A percentile compares a stretch with the other conserved stretches of the same genome.
Evolutionary conservation across 148 eudicot species (phyloP).

Genomic region (Oxyria digyna): DNA sequence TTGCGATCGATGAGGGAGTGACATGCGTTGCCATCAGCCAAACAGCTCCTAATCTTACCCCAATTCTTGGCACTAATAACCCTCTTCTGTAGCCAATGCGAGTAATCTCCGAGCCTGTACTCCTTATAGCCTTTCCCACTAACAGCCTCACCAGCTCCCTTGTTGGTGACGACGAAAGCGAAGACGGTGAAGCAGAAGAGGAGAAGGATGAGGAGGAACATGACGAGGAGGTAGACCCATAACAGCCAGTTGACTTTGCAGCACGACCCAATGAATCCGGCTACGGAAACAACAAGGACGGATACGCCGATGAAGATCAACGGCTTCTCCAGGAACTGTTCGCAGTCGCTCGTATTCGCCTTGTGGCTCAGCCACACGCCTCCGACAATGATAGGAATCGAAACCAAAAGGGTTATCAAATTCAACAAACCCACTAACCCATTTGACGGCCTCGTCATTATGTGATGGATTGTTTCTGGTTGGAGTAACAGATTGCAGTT

Average conservation of each 20-base stretch:
- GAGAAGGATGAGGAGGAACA: slow-evolving; percentile 19
- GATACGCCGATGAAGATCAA: slow-evolving; percentile 16
- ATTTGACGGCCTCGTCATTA: not conserved
- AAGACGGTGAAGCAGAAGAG: slow-evolving; percentile 25
- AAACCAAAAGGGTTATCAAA: not conserved
- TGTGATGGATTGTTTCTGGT: not conserved
- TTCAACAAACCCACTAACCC: not conserved
- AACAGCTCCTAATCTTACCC: slow-evolving; percentile 31
- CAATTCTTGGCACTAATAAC: slow-evolving; percentile 28
- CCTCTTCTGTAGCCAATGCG: slow-evolving; percentile 35
- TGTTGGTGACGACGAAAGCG: slow-evolving; percentile 30
- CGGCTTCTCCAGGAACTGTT: slow-evolving; percentile 21
- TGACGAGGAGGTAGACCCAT: slow-evolving; percentile 26
- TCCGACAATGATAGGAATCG: not conserved
- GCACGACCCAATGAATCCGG: slow-evolving; percentile 31
- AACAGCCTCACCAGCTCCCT: slow-evolving; percentile 34
- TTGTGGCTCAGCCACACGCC: slow-evolving; percentile 4
- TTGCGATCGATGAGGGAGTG: slow-evolving; percentile 6
- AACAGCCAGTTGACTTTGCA: slow-evolving; percentile 15
- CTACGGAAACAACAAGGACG: slow-evolving; percentile 19
- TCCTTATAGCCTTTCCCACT: slow-evolving; percentile 31
- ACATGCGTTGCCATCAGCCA: slow-evolving; percentile 33
- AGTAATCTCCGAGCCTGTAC: slow-evolving; percentile 30
- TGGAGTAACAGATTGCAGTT: not conserved
- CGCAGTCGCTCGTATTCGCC: slow-evolving; percentile 18